Evolutionary conservation across 495 filamentous ascomycete genomes (phyloP).

Genomic region (Aspergillus carlsbadensis): DNA sequence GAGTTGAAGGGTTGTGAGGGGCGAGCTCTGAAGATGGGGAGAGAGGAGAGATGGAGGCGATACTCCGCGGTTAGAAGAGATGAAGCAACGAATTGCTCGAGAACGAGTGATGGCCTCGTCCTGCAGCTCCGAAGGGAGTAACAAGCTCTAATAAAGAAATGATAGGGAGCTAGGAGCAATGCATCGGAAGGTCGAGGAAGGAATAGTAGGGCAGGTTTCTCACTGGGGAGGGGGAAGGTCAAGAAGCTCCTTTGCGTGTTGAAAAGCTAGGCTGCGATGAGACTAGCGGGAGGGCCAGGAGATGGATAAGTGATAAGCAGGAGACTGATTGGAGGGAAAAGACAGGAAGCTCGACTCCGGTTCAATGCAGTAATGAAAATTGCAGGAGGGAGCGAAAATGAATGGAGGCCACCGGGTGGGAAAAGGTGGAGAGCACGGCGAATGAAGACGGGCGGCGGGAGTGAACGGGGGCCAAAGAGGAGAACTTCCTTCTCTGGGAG

Average conservation of each 20-base stretch:
- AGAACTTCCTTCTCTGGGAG: neutral
- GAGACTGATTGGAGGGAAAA: constrained; percentile 14
- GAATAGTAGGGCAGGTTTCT: constrained; percentile 9
- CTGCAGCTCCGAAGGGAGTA: constrained; percentile 15
- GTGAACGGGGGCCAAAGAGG: constrained; percentile 2
- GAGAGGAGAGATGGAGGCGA: neutral
- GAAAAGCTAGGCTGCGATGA: constrained; percentile 8
- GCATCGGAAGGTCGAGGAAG: constrained; percentile 12
- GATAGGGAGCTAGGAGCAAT: constrained; percentile 7
- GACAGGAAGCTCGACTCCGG: neutral
- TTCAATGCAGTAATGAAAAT: constrained; percentile 12
- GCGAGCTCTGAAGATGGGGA: constrained; percentile 5
- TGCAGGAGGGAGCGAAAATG: constrained; percentile 8
- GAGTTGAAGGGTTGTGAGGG: neutral
- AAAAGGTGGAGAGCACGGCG: constrained; percentile 11
- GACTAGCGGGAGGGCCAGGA: constrained; percentile 13
- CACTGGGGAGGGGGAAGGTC: constrained; percentile 5
- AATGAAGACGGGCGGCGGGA: constrained; percentile 12
- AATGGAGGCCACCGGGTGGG: constrained; percentile 14
- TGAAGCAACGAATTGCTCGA: neutral
- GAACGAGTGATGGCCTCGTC: constrained; percentile 7
- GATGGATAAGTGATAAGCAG: constrained; percentile 15
- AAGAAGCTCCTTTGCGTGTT: constrained; percentile 10
- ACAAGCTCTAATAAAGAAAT: constrained; percentile 8
- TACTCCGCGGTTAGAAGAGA: neutral